A percentile compares a stretch with the other conserved stretches of the same genome.
These are phyloP conservation scores for Boletus bicolor DNA, from an alignment of 768 basidiomycete genomes.

Conservation along the genomic window DNA sequence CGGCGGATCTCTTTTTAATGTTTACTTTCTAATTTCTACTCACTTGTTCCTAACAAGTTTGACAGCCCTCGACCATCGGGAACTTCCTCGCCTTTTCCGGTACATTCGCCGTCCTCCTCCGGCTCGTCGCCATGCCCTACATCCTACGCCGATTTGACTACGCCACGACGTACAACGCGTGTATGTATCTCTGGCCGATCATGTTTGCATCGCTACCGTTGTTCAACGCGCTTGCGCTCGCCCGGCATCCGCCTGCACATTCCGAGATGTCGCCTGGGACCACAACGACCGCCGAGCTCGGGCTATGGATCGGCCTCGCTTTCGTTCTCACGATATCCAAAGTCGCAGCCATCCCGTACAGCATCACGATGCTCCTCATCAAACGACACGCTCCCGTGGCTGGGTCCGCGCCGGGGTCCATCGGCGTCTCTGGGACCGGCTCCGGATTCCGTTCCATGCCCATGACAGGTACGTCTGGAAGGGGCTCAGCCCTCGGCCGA, in stretches of 20 bases:
- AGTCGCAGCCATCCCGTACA: slow-evolving; percentile 27
- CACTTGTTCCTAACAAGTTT: slow-evolving; percentile 13
- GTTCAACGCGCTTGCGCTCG: not conserved
- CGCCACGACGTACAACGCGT: not conserved
- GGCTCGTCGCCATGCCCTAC: slow-evolving; percentile 46
- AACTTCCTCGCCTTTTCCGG: slow-evolving; percentile 51
- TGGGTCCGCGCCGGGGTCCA: not conserved
- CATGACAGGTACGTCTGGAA: not conserved
- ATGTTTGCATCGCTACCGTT: slow-evolving; percentile 2
- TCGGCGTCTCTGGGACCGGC: not conserved
- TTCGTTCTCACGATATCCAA: slow-evolving; percentile 38
- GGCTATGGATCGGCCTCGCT: slow-evolving; percentile 33
- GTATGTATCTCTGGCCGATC: slow-evolving; percentile 7
- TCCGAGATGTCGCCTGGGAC: not conserved
- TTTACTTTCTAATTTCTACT: not conserved
- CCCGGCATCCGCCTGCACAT: not conserved
- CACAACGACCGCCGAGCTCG: not conserved
- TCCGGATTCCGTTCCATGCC: not conserved
- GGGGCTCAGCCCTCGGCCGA: slow-evolving; percentile 44
- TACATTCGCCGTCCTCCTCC: slow-evolving; percentile 43
- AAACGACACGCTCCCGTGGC: slow-evolving; percentile 45
- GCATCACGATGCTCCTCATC: slow-evolving; percentile 56
- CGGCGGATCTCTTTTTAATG: not conserved
- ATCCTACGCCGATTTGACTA: slow-evolving; percentile 12
- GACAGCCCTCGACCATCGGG: slow-evolving; percentile 52